Evolutionary conservation across 345 rosid species (phyloP), one percentile per base, ranked within the genome.

Genomic region (Populus deltoides): DNA sequence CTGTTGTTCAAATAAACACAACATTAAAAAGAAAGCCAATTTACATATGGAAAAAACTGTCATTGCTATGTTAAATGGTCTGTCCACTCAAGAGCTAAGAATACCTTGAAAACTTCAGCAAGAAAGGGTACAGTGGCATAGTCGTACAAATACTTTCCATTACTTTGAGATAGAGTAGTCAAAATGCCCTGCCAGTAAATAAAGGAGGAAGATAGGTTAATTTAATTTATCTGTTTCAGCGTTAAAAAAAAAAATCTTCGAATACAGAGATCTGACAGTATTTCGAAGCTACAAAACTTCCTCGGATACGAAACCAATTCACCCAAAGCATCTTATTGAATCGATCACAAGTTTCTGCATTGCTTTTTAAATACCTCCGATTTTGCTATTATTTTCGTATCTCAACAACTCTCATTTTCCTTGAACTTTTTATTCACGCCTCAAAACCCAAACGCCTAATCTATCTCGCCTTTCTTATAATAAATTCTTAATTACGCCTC

Each of bases 101-200:
- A 22, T 81, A 92, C 99, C 99, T 97, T 97, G 25, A 89, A 90
- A 72, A 90, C 87, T 87, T 97, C 97, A 3, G 98, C 98, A 41
- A 97, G 93, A 87, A 94, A 97, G 1, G 97, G 98, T 80, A 97
- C 90, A 12, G 99, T 97, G 0, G 99, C 98, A 75, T 92, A 97
- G 77, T 97, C 97, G 76, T 94, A 94, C 77, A 86, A 85, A 70
- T 97, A 97, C 61, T 83, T 89, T 66, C 99, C 98, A 81, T 92
- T 83, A 77, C 89, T 90, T 81, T 96, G 98, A 67, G 99, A 92
- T n/a, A 94, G 92, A 33, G 98, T 90, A 3, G 97, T 97, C 73
- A 94, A 85, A 70, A 97, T 97, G 72, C 99, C 99, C 99, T 95
- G 71, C 13, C 67, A 55, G 33, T 22, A 53, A 6, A 18, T 9